Base-by-base conservation (phyloP, 2,329 filamentous ascomycete genomes). In the Zalaria sp. region DNA sequence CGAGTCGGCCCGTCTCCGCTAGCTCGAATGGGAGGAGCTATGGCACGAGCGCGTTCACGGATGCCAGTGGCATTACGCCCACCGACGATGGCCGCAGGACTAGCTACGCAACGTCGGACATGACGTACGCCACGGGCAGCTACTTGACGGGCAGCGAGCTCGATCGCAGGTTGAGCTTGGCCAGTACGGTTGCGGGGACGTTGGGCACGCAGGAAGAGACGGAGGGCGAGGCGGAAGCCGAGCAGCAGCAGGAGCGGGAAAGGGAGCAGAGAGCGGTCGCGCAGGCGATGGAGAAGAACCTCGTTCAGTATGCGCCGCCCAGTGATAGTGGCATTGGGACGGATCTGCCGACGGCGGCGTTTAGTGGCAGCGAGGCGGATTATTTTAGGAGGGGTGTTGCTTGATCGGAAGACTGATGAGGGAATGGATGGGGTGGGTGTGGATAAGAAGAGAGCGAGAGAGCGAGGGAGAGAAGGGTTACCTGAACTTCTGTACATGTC, bases 91-190 rank as follows among this genome's bases (percentile, higher is more conserved):
- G 47, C 28, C 55, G 53, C n/a, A 58, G 61, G 11, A 61, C 54
- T 9, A 62, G 61, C 51, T 65, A 59, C 46, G 64, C 61, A 4
- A 53, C 57, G 5, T 66, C 61, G 43, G 64, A 68, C 38, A 60
- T 65, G 48, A 66, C 64, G 0, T 68, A 66, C 45, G 66, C 57
- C 5, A 67, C 64, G n/a, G 65, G 65, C n/a, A 63, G 61, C 25
- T 69, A 69, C 53, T 60, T 69, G 56, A 68, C 63, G 1, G 66
- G 66, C 40, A 67, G 60, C 45, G 66, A 69, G 32, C 47, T 65
- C 27, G 61, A 63, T 39, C 57, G 65, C n/a, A 60, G 66, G 26
- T 64, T 59, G 5, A 67, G 64, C 9, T 57, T 64, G 27, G 64
- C 62, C 29, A 62, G 55, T 35, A 57, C 63, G 3, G 55, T 56